Percentiles rank a stretch among this genome's conserved stretches.
phyloP scores from a whole-genome alignment of 2,329 filamentous ascomycete genomes.

The Fusarium keratoplasticum region DNA sequence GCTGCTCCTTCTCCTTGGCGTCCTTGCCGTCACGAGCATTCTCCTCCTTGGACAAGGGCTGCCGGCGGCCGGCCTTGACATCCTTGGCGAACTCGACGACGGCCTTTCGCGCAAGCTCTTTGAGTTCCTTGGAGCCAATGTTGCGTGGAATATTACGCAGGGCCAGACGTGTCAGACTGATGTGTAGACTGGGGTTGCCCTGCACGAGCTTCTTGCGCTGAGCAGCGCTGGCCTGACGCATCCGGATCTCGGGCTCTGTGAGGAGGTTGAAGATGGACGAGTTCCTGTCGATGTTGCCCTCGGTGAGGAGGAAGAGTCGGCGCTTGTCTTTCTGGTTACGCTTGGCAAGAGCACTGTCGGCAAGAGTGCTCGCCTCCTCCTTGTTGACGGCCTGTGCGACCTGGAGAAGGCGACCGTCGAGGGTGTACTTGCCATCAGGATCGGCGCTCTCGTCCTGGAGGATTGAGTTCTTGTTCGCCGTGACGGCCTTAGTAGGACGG shows the following conservation, averaged over 20 bases:
- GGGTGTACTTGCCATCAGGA: slow-evolving; percentile 84
- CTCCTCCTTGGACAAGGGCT: slow-evolving; percentile 91
- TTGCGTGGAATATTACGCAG: slow-evolving; percentile 90
- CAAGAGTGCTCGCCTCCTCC: slow-evolving; percentile 80
- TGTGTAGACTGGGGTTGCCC: slow-evolving; percentile 87
- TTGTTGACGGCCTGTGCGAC: slow-evolving; percentile 88
- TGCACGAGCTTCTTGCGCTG: slow-evolving; percentile 93
- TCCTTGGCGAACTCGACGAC: slow-evolving; percentile 94
- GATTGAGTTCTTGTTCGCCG: slow-evolving; percentile 79
- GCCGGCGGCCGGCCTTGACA: slow-evolving; percentile 80
- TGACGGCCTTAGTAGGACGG: slow-evolving; percentile 59
- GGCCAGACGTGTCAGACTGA: slow-evolving; percentile 90
- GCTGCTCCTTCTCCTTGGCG: slow-evolving; percentile 82
- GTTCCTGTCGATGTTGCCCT: slow-evolving; percentile 84
- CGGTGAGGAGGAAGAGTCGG: slow-evolving; percentile 85
- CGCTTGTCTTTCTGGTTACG: slow-evolving; percentile 87
- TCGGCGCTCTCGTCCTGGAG: slow-evolving; percentile 89
- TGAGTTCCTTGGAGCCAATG: slow-evolving; percentile 87
- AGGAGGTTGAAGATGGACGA: slow-evolving; percentile 83
- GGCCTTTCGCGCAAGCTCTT: slow-evolving; percentile 90
- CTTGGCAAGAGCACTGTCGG: slow-evolving; percentile 73
- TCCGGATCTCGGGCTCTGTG: slow-evolving; percentile 81
- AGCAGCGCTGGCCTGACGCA: slow-evolving; percentile 87
- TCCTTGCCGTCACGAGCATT: slow-evolving; percentile 81
- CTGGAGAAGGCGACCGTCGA: slow-evolving; percentile 89